A percentile compares a stretch with the other conserved stretches of the same genome.
These are phyloP conservation scores for Pyricularia pennisetigena DNA, from an alignment of 2,329 filamentous ascomycete genomes.

Conservation along the genomic window DNA sequence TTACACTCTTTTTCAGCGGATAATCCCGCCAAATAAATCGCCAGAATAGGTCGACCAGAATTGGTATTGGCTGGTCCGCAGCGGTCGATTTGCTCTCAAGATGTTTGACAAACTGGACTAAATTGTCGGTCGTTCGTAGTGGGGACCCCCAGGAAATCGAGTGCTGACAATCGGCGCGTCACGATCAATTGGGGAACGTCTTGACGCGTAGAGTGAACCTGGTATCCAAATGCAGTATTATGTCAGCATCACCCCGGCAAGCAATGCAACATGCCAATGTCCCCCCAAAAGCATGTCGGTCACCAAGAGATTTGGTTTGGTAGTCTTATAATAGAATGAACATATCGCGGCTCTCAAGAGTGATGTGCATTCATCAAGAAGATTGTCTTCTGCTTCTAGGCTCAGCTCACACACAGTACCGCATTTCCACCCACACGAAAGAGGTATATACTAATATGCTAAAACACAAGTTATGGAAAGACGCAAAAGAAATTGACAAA, in stretches of 20 bases:
- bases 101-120: background rate
- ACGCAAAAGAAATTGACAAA: background rate
- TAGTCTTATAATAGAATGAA: too few relatives aligned
- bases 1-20: background rate
- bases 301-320: background rate
- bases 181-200: background rate
- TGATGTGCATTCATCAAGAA: background rate
- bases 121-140: background rate
- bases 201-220: background rate
- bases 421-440: background rate
- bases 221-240: background rate
- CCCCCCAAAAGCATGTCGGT: background rate
- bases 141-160: background rate
- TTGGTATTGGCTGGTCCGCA: background rate
- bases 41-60: background rate
- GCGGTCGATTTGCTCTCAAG: background rate
- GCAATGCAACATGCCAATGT: too few relatives aligned
- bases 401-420: background rate
- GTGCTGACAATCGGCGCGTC: background rate
- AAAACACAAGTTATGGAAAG: background rate
- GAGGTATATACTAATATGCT: slow-evolving; percentile 1
- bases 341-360: too few relatives aligned
- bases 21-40: background rate
- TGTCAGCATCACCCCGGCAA: background rate
- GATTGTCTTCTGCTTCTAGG: background rate